phyloP scores from a whole-genome alignment of 2,329 filamentous ascomycete genomes.

The Elsinoe ampelina region DNA sequence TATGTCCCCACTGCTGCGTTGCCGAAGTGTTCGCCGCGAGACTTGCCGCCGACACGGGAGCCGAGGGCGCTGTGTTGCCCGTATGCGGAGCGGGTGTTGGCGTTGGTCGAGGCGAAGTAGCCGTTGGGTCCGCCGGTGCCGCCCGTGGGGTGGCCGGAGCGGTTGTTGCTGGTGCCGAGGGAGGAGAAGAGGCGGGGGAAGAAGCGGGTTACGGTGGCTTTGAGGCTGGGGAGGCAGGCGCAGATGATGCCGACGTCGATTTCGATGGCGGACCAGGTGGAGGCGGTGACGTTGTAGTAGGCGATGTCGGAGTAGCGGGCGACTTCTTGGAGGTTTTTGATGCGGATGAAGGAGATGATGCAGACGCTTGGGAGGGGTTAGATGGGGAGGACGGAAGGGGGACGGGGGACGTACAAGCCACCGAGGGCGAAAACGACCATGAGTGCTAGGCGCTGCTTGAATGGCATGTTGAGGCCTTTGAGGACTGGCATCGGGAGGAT shows the following conservation, averaged over 20 bases:
- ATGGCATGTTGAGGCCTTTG: conserved; percentile 14
- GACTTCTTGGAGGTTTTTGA: conserved; percentile 16
- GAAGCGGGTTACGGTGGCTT: conserved; percentile 14
- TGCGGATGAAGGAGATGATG: conserved; percentile 17
- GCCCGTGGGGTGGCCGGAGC: background rate
- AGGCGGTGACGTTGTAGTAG: conserved; percentile 15
- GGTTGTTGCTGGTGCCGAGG: background rate
- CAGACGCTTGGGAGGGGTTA: conserved; percentile 14
- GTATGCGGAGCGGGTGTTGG: background rate
- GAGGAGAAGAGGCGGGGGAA: conserved; percentile 7
- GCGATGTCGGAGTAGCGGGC: conserved; percentile 13
- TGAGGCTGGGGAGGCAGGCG: conserved; percentile 18
- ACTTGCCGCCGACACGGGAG: background rate
- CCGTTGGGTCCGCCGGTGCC: background rate
- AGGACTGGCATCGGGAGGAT: conserved; percentile 15
- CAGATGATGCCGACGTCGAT: conserved; percentile 17
- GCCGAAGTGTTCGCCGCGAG: conserved; percentile 1
- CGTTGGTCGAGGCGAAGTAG: conserved; percentile 2
- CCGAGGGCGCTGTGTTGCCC: background rate
- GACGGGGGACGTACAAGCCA: conserved; percentile 15
- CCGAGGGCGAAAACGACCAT: conserved; percentile 17
- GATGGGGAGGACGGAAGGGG: background rate
- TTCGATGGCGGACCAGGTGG: conserved; percentile 17
- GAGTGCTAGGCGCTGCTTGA: conserved; percentile 14
- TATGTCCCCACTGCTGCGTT: background rate